Conservation (phyloP, 2,329 filamentous ascomycete species). For the Dactylella cylindrospora region DNA sequence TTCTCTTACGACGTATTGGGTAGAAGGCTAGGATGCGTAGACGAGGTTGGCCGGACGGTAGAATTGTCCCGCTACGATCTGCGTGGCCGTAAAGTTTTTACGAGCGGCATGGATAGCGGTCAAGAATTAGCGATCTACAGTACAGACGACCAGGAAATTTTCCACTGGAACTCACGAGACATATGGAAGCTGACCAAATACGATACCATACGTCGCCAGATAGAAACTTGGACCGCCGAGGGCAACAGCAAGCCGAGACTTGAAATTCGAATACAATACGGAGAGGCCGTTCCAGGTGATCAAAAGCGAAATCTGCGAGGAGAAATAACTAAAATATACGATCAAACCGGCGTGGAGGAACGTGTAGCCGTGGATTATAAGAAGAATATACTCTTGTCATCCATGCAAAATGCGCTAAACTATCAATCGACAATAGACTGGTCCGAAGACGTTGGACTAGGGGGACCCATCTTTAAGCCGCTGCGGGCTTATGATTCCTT, state of each 20-base stretch:
- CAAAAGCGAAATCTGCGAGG: conserved; percentile 4
- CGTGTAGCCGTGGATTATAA: conserved; percentile 34
- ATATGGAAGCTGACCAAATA: too few relatives aligned
- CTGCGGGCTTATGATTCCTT: too few relatives aligned
- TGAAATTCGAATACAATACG: background rate
- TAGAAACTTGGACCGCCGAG: background rate
- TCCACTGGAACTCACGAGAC: too few relatives aligned
- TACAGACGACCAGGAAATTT: too few relatives aligned
- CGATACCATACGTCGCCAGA: background rate
- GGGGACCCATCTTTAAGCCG: background rate
- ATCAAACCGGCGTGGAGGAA: conserved; percentile 10
- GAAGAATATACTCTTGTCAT: conserved; percentile 14
- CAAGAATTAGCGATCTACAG: too few relatives aligned
- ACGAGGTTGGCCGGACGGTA: too few relatives aligned
- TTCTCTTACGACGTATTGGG: too few relatives aligned
- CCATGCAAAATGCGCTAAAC: background rate
- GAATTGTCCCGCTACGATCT: too few relatives aligned
- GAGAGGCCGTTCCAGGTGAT: background rate
- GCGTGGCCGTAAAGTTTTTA: too few relatives aligned
- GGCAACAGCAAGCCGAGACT: background rate
- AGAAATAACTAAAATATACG: background rate
- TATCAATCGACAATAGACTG: conserved; percentile 10
- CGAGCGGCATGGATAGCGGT: too few relatives aligned
- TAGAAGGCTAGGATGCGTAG: too few relatives aligned
- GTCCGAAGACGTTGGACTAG: background rate